Evolutionary conservation across 495 filamentous ascomycete genomes (phyloP), one percentile per base, ranked within the genome.

Genomic region (Talaromyces nanjingensis): DNA sequence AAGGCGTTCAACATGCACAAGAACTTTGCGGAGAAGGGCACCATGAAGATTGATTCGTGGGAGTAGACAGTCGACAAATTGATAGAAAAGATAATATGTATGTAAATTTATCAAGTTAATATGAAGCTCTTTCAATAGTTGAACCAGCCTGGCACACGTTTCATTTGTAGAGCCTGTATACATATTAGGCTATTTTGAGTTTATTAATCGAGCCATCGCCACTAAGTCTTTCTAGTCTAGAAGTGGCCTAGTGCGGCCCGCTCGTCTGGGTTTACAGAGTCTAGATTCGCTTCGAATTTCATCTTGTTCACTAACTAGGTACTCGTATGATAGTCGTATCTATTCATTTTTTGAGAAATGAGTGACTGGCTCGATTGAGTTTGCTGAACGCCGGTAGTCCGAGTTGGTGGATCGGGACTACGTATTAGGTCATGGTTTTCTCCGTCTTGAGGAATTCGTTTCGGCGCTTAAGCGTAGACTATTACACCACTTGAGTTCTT

Each of bases 1-100:
- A 86, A 94, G 74, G 78, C 83, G 18, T 96, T 96, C 75, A 89
- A 94, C 73, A 92, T 96, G 91, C 92, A 96, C 75, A 86, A 88
- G 79, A 88, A 90, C 62, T 76, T 97, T 60, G 74, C 85, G 65
- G 85, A 89, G 78, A 85, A 91, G 71, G 91, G 91, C 22, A 93
- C 89, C 65, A 96, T 96, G 92, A 88, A 86, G 76, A 87, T 91
- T 64, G 71, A 76, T 18, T 81, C 74, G 37, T 87, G 85, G 85
- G 78, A 78, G 56, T 81, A 56, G 53, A 25, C 11, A n/a, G 29
- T 29, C n/a, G 42, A 45, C 12, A n/a, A 12, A 37, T 37, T 12
- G 33, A 37, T 37, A 37, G 33, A 11, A 37, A 12, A 31, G 29
- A 31, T 6, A 31, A 31, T 31, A 31, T 31, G 29, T 31, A 12